phyloP scores from a whole-genome alignment of 108 stramenopile genomes.

The Cyclotella cryptica region DNA sequence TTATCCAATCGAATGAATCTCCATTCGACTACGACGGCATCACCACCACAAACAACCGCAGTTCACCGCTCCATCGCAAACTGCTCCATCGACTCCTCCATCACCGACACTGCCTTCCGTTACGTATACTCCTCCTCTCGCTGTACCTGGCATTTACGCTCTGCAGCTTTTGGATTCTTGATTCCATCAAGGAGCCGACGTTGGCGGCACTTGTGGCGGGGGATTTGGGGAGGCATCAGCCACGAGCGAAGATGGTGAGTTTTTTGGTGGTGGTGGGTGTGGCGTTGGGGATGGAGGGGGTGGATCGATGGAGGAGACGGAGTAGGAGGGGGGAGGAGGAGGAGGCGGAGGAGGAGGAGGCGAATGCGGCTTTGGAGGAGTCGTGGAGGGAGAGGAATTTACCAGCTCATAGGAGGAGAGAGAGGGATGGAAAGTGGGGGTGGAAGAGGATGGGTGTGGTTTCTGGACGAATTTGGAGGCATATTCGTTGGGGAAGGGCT shows the following conservation, averaged over 20 bases:
- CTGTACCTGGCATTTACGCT: slow-evolving; percentile 47
- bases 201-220: slow-evolving; percentile 84
- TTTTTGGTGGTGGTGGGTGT: slow-evolving; percentile 72
- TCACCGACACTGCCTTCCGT: slow-evolving; percentile 9
- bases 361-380: slow-evolving; percentile 30
- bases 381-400: slow-evolving; percentile 43
- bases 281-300: slow-evolving; percentile 72
- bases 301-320: slow-evolving; percentile 34
- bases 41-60: slow-evolving; percentile 7
- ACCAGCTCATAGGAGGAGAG: slow-evolving; percentile 1
- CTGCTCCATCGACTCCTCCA: background rate
- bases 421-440: background rate
- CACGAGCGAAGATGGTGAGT: slow-evolving; percentile 86
- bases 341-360: slow-evolving; percentile 15
- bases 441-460: slow-evolving; percentile 37
- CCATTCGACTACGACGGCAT: background rate
- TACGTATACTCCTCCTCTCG: slow-evolving; percentile 42
- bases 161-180: slow-evolving; percentile 84
- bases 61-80: background rate
- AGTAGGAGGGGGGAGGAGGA: slow-evolving; percentile 20
- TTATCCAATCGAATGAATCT: background rate
- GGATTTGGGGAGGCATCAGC: slow-evolving; percentile 87
- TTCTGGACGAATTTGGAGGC: slow-evolving; percentile 12
- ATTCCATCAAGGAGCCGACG: slow-evolving; percentile 95
- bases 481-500: slow-evolving; percentile 24